Conservation (phyloP, 805 yeast species). For the Vanderwaltozyma tropicalis region DNA sequence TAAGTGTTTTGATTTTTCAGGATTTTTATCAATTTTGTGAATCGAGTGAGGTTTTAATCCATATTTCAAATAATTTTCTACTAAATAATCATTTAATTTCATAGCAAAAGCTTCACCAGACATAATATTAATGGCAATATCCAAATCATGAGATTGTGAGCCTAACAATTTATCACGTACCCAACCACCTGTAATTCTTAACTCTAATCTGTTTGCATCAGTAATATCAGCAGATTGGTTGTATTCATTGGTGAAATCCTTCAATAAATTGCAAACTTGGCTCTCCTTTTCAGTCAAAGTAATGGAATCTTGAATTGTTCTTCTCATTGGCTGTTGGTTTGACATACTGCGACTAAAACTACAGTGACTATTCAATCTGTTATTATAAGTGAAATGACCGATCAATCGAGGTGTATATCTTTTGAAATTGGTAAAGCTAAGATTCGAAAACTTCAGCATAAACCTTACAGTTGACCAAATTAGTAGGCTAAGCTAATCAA, state of each 20-base stretch:
- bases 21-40: slow-evolving; percentile 83
- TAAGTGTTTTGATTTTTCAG: slow-evolving; percentile 90
- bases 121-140: slow-evolving; percentile 75
- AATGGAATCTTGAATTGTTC: too few species aligned
- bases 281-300: slow-evolving; percentile 17
- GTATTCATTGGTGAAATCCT: slow-evolving; percentile 23
- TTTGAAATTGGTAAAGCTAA: too few species aligned
- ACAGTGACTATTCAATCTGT: too few species aligned
- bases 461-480: too few species aligned
- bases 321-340: too few species aligned
- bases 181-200: slow-evolving; percentile 94
- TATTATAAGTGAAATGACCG: too few species aligned
- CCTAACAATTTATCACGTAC: slow-evolving; percentile 90
- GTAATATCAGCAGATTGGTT: slow-evolving; percentile 4
- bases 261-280: slow-evolving; percentile 20
- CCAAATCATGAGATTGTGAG: slow-evolving; percentile 72
- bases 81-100: slow-evolving; percentile 43
- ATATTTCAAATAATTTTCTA: slow-evolving; percentile 25
- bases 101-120: slow-evolving; percentile 83
- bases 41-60: slow-evolving; percentile 34
- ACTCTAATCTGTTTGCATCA: slow-evolving; percentile 4
- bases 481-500: too few species aligned
- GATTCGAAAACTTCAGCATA: too few species aligned
- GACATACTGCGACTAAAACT: too few species aligned
- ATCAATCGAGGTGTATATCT: too few species aligned